phyloP scores from a whole-genome alignment of 208 protist genomes.

The Crithidia sp. region DNA sequence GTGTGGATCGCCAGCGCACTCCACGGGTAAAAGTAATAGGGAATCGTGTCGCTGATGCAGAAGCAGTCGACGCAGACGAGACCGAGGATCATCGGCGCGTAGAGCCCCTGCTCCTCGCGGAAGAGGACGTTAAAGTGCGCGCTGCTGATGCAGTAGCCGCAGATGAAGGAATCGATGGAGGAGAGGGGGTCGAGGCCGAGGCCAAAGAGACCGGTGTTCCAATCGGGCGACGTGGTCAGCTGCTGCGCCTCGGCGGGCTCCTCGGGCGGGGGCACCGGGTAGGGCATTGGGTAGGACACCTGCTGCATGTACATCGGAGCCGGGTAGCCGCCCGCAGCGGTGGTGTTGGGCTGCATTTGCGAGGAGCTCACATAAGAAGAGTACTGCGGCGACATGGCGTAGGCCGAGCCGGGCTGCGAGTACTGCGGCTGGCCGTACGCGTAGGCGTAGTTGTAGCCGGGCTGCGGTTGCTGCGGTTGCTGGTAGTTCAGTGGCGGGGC shows the following conservation, averaged over 20 bases:
- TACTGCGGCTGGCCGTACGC: conserved; percentile 5
- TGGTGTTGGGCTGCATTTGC: background rate
- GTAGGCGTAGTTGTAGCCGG: background rate
- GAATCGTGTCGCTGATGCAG: conserved; percentile 3
- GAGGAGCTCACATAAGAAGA: background rate
- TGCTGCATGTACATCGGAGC: background rate
- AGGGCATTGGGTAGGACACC: background rate
- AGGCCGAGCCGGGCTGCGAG: background rate
- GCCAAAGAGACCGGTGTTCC: conserved; percentile 34
- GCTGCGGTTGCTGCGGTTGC: background rate
- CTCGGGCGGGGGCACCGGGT: background rate
- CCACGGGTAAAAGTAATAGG: conserved; percentile 10
- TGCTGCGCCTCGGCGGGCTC: conserved; percentile 4
- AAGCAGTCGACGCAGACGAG: conserved; percentile 28
- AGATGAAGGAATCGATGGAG: conserved; percentile 29
- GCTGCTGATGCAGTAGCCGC: conserved; percentile 33
- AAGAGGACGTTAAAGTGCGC: conserved; percentile 34
- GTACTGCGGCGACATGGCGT: background rate
- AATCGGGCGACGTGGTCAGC: conserved; percentile 9
- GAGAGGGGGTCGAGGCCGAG: conserved; percentile 21
- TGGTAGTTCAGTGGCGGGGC: background rate
- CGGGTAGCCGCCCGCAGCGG: background rate
- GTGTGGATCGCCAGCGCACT: conserved; percentile 26
- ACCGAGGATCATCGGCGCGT: conserved; percentile 23
- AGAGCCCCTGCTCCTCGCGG: conserved; percentile 19